A percentile compares a stretch with the other conserved stretches of the same genome.
phyloP scores from a whole-genome alignment of 139 green algal genomes.

The Yamagishiella unicocca region DNA sequence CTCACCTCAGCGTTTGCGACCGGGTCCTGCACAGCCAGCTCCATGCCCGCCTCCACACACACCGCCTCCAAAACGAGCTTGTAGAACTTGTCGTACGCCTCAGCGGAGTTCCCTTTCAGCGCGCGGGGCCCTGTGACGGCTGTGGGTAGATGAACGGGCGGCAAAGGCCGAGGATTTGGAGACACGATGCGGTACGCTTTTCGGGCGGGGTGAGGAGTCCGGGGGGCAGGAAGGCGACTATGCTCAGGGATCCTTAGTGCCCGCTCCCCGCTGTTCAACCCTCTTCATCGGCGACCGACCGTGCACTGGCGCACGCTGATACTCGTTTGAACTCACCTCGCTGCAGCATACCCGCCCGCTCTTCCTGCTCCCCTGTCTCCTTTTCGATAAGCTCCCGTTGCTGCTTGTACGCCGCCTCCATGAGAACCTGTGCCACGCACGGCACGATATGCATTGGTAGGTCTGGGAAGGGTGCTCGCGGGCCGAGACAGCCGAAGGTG shows the following conservation, averaged over 20 bases:
- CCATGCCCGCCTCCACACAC: slow-evolving; percentile 50
- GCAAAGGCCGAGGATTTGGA: background rate
- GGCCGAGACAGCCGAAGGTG: no score
- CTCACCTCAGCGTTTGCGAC: slow-evolving; percentile 54
- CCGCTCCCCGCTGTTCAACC: no score
- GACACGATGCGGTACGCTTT: no score
- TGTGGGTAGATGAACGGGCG: background rate
- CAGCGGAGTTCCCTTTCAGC: slow-evolving; percentile 33
- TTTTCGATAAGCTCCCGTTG: slow-evolving; percentile 61
- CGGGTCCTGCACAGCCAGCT: slow-evolving; percentile 46
- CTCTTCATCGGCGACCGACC: no score
- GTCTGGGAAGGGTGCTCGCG: no score
- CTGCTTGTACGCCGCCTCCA: slow-evolving; percentile 63
- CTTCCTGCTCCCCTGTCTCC: slow-evolving; percentile 49
- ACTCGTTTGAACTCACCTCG: slow-evolving; percentile 44
- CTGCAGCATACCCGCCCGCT: slow-evolving; percentile 55
- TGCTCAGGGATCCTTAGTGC: no score
- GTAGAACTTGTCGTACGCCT: slow-evolving; percentile 55
- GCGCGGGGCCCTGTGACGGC: slow-evolving; percentile 27
- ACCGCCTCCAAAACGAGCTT: slow-evolving; percentile 61
- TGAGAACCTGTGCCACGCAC: slow-evolving; percentile 63
- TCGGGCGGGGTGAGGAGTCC: no score
- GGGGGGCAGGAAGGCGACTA: no score
- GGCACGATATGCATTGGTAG: no score
- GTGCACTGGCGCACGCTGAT: no score